These are phyloP conservation scores for Phytopythium ostracodes DNA, from an alignment of 352 stramenopile genomes.

Conservation along the genomic window DNA sequence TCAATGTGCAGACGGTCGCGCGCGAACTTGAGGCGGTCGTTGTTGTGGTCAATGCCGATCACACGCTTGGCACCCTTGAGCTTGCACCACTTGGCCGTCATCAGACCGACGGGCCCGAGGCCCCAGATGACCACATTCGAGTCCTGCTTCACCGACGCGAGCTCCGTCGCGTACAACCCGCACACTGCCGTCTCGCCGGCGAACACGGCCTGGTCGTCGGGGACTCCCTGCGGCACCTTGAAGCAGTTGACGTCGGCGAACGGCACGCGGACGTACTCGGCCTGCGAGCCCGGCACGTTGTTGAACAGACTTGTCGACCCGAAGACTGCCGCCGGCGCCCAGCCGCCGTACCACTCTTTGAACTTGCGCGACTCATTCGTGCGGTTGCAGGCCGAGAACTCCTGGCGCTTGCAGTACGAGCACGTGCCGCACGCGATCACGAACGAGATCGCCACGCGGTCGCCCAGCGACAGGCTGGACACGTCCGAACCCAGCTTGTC, in stretches of 20 bases:
- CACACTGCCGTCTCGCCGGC: constrained; percentile 53
- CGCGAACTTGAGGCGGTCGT: constrained; percentile 51
- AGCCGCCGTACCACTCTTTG: constrained; percentile 57
- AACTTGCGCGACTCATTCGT: constrained; percentile 71
- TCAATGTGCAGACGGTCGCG: constrained; percentile 57
- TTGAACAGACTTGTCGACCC: constrained; percentile 46
- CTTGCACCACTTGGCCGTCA: constrained; percentile 57
- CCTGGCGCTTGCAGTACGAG: constrained; percentile 50
- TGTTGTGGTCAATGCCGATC: constrained; percentile 45
- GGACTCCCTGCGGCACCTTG: constrained; percentile 44
- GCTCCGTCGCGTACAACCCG: constrained; percentile 57
- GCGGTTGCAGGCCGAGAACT: constrained; percentile 67
- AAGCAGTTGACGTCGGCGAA: constrained; percentile 71
- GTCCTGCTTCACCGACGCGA: constrained; percentile 38
- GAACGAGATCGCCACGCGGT: constrained; percentile 74
- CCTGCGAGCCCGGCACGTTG: constrained; percentile 62
- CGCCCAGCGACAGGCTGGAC: constrained; percentile 45
- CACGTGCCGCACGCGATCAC: constrained; percentile 66
- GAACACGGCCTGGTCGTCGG: constrained; percentile 64
- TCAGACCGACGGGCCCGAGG: constrained; percentile 52
- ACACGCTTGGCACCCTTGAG: constrained; percentile 58
- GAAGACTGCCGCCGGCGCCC: constrained; percentile 58
- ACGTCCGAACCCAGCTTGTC: constrained; percentile 47
- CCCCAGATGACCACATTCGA: constrained; percentile 69
- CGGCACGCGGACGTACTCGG: constrained; percentile 73